Percentiles rank a stretch among this genome's conserved stretches.
phyloP scores from a whole-genome alignment of 257 asterid species.

The Cynanchum wilfordii region DNA sequence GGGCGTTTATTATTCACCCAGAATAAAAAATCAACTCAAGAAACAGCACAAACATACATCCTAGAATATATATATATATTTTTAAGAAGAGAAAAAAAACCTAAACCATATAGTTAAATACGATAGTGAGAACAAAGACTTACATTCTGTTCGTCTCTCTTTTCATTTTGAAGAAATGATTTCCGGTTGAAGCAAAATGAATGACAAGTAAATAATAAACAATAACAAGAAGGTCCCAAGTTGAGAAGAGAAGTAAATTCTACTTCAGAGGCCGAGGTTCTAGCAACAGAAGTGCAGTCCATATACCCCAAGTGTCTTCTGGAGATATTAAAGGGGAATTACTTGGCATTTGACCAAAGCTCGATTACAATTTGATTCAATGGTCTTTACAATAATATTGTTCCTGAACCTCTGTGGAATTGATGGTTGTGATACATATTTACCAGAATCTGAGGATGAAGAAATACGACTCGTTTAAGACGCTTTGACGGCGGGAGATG shows the following conservation, averaged over 20 bases:
- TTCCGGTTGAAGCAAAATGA: neutral
- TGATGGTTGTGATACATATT: neutral
- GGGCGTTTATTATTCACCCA: neutral
- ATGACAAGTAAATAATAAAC: neutral
- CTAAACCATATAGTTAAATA: neutral
- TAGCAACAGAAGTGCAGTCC: slow-evolving; percentile 78
- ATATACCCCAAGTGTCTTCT: slow-evolving; percentile 64
- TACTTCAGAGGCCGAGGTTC: slow-evolving; percentile 88
- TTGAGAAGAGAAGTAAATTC: neutral
- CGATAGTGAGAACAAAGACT: neutral
- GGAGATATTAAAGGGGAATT: slow-evolving; percentile 57
- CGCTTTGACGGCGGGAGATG: neutral
- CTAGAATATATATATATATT: no score
- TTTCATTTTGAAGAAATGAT: neutral
- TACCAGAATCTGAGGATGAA: neutral
- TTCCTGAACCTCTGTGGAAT: neutral
- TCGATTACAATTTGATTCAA: neutral
- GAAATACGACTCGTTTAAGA: neutral
- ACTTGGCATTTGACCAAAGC: slow-evolving; percentile 27
- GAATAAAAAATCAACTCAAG: no score
- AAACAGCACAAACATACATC: no score
- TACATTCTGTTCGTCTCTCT: neutral
- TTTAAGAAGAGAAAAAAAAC: neutral
- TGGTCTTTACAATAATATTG: neutral
- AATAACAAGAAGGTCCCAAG: neutral